Evolutionary conservation across 23 red algal species (phyloP), one percentile per base, ranked within the genome.

Genomic region (Gracilariopsis chorda): DNA sequence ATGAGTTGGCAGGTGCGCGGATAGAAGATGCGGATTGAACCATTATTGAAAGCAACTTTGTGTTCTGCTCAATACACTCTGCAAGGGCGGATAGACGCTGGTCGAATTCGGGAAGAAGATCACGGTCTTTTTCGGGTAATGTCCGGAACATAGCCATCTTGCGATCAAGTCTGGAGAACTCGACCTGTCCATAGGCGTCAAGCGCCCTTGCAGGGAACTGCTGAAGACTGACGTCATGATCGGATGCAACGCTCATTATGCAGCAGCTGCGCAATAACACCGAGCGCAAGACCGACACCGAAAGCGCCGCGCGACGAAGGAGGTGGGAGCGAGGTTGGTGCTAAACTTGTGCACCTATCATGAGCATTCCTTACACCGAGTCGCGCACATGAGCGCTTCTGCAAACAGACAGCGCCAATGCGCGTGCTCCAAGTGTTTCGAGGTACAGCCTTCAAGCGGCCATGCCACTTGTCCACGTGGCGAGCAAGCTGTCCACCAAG

Each of bases 91-190:
- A 84, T 19, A 92, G 60, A 32, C 80, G 78, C 30, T 64, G 77
- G 75, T 83, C 78, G 41, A 92, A 92, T 51, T 92, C 78, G 0
- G 78, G 89, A 6, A 92, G 89, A 19, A 92, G 79, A 59, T 71
- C 51, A 11, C 69, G 77, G 64, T 92, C 89, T 28, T 56, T 23
- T 32, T 58, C 42, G 30, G 89, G 73, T 28, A 92, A 47, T 0
- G 63, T 46, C 37, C 70, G 89, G 39, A 84, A 92, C 65, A 78
- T 84, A 12, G 47, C 64, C 1, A 84, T 40, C 77, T 92, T 92
- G 77, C 89, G 89, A 63, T 92, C 89, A 32, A 92, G 89, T 12
- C 85, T 67, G 12, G 68, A 64, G 48, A 89, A 89, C n/a, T 89
- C 85, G 0, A 77, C 72, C 3, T 89, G 36, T 11, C 85, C 85